Conservation (phyloP, 176 grass and related monocot species). For the Guadua angustifolia region DNA sequence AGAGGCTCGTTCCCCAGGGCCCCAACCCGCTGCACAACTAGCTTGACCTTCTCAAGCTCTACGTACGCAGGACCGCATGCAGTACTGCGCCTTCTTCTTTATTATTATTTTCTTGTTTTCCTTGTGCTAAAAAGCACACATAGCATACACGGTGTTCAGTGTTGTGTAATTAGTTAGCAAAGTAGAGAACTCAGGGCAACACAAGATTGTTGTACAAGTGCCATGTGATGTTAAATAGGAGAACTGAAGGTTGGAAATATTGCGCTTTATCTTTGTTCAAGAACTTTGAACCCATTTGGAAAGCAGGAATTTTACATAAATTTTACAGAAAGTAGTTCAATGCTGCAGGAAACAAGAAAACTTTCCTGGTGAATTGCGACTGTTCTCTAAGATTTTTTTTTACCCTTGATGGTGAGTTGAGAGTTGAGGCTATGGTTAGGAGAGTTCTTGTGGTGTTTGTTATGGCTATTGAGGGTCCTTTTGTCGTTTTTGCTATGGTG, state of each 20-base stretch:
- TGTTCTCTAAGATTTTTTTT: neutral
- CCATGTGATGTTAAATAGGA: conserved; percentile 23
- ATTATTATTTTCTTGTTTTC: neutral
- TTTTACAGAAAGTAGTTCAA: too few relatives aligned
- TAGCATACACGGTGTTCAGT: conserved; percentile 19
- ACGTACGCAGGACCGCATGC: conserved; percentile 14
- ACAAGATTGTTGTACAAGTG: neutral
- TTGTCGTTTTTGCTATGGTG: neutral
- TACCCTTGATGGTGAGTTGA: neutral
- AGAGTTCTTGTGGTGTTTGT: neutral
- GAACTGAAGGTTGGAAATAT: neutral
- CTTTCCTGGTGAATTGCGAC: neutral
- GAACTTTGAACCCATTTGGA: too few relatives aligned
- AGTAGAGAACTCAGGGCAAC: neutral
- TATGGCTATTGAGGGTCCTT: neutral
- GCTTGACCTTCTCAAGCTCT: conserved; percentile 7
- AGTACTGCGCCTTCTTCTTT: neutral
- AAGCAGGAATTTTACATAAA: too few relatives aligned
- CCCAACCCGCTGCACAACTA: conserved; percentile 65
- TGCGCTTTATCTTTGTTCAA: neutral
- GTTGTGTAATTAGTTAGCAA: conserved; percentile 40
- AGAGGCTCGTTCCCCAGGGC: conserved; percentile 56
- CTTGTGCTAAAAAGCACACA: conserved; percentile 31
- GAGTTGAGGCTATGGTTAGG: neutral
- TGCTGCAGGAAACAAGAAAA: too few relatives aligned